A percentile compares a stretch with the other conserved stretches of the same genome.
These are phyloP conservation scores for Fusarium camptoceras DNA, from an alignment of 2,329 filamentous ascomycete genomes.

Conservation along the genomic window DNA sequence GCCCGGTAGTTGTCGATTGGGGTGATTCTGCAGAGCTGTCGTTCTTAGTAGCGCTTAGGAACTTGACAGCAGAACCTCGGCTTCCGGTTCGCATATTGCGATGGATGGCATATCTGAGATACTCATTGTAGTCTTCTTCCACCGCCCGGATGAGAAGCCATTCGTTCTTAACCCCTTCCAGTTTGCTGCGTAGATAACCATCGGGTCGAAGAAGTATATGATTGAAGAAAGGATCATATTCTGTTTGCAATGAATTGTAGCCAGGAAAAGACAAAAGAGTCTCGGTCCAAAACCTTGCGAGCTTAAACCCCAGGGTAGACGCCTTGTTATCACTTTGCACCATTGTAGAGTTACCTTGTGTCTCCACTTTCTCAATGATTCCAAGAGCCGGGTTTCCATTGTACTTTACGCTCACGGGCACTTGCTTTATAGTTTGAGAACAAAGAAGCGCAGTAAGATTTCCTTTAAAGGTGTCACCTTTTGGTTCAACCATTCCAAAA, in stretches of 20 bases:
- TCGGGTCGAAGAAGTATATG: neutral
- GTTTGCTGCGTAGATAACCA: neutral
- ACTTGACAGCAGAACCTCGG: neutral
- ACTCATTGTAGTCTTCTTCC: neutral
- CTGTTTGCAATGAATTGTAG: neutral
- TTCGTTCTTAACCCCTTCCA: neutral
- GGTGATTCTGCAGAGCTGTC: neutral
- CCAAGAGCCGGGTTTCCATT: neutral
- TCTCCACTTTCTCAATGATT: neutral
- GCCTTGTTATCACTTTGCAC: neutral
- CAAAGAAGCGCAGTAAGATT: conserved; percentile 4
- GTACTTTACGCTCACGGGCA: neutral
- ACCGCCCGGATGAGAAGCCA: neutral
- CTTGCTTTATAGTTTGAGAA: neutral
- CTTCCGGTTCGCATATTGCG: neutral
- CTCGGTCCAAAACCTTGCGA: neutral
- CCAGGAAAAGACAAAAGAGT: neutral
- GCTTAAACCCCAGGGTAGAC: neutral
- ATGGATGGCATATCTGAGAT: neutral
- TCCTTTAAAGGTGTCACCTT: neutral
- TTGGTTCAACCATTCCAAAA: neutral
- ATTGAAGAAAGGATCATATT: neutral
- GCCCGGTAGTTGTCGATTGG: neutral
- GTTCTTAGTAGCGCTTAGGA: neutral
- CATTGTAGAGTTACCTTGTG: neutral